These are phyloP conservation scores for Oenanthe javanica DNA, from an alignment of 140 eudicot species.

Conservation along the genomic window DNA sequence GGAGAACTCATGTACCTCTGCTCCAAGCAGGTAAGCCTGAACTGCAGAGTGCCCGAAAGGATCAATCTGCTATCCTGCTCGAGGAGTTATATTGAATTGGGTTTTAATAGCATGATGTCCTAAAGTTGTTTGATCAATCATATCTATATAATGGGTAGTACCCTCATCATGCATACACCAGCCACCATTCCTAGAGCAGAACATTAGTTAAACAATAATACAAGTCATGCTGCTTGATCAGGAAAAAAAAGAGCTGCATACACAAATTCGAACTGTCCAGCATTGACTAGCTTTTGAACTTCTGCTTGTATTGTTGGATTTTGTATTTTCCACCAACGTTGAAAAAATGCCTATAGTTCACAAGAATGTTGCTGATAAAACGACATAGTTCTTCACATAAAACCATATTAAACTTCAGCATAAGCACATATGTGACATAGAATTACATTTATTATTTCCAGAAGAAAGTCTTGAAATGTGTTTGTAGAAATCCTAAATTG, in stretches of 20 bases:
- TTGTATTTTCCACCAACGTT: constrained; percentile 86
- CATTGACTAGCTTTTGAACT: constrained; percentile 60
- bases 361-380: not conserved
- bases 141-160: constrained; percentile 84
- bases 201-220: constrained; percentile 10
- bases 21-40: constrained; percentile 86
- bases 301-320: constrained; percentile 34
- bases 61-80: constrained; percentile 98
- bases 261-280: constrained; percentile 91
- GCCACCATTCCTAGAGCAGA: constrained; percentile 73
- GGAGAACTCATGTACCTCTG: constrained; percentile 45
- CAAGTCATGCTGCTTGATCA: not conserved
- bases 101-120: constrained; percentile 62
- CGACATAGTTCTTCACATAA: not conserved
- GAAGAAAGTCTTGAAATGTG: not conserved
- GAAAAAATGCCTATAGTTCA: constrained; percentile 63
- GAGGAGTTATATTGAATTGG: constrained; percentile 71
- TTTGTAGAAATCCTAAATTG: not conserved
- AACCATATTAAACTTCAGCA: not conserved
- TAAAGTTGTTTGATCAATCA: constrained; percentile 92
- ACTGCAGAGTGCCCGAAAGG: constrained; percentile 99
- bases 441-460: not conserved
- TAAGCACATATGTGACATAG: not conserved
- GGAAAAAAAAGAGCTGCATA: constrained; percentile 25
- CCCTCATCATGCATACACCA: constrained; percentile 99